These are phyloP conservation scores for Chlorella sp. DNA, from an alignment of 139 green algal species.

Conservation along the genomic window DNA sequence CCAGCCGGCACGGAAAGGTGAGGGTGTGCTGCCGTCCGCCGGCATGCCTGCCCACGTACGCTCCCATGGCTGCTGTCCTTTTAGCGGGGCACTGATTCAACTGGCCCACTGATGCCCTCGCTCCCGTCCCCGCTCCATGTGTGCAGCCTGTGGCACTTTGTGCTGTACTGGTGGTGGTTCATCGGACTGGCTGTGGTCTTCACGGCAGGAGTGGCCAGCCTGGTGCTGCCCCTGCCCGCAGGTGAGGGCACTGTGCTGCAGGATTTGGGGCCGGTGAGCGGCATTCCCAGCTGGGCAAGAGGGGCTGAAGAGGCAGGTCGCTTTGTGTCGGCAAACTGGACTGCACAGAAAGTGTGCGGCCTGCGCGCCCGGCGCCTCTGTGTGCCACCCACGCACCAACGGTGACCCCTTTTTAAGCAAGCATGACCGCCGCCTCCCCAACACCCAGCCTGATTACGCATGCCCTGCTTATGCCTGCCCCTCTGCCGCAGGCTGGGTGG, in stretches of 20 bases:
- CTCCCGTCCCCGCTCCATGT: not conserved
- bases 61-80: not conserved
- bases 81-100: not conserved
- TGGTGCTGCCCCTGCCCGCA: slow-evolving; percentile 3
- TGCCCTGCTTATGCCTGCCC: not conserved
- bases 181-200: not conserved
- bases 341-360: too few relatives aligned
- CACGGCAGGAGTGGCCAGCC: not conserved
- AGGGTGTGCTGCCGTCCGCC: not conserved
- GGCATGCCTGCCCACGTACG: not conserved
- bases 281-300: too few relatives aligned
- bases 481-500: not conserved
- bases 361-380: too few relatives aligned
- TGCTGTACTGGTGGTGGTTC: slow-evolving; percentile 35
- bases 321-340: not conserved
- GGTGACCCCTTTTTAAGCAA: too few relatives aligned
- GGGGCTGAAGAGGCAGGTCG: not conserved
- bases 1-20: too few relatives aligned
- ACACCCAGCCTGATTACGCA: not conserved
- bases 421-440: too few relatives aligned
- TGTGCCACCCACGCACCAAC: too few relatives aligned
- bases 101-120: not conserved
- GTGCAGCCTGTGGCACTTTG: slow-evolving; percentile 17
- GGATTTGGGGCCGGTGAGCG: too few relatives aligned
- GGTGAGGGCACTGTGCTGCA: not conserved